These are phyloP conservation scores for Aspergillus floridensis DNA, from an alignment of 2,329 filamentous ascomycete genomes.

Conservation along the genomic window DNA sequence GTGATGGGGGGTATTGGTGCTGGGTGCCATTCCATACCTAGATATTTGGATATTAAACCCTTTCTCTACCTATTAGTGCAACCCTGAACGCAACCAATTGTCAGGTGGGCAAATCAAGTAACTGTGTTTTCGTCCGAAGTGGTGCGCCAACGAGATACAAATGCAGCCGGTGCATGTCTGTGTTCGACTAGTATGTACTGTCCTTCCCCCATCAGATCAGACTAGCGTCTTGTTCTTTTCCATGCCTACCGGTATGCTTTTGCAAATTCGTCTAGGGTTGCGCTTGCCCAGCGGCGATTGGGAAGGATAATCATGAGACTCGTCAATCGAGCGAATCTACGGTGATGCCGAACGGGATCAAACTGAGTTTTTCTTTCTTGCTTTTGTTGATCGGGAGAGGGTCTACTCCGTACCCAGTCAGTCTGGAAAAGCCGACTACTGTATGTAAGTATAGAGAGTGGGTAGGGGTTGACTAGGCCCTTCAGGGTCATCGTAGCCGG, in stretches of 20 bases:
- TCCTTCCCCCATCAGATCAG: background rate
- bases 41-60: too few species aligned
- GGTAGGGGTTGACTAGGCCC: too few species aligned
- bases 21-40: too few species aligned
- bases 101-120: background rate
- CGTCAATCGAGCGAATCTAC: constrained; percentile 1
- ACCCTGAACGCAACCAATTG: background rate
- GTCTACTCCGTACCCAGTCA: background rate
- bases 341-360: background rate
- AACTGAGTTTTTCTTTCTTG: background rate
- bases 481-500: background rate
- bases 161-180: background rate
- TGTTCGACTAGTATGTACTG: background rate
- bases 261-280: background rate
- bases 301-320: constrained; percentile 18
- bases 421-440: background rate
- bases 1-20: background rate
- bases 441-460: background rate
- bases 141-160: background rate
- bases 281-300: constrained; percentile 10
- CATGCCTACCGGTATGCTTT: background rate
- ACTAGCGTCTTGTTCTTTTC: background rate
- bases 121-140: background rate
- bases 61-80: background rate
- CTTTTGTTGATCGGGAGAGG: background rate